phyloP scores from a whole-genome alignment of 2,329 filamentous ascomycete species.

The Exserohilum rostratum region DNA sequence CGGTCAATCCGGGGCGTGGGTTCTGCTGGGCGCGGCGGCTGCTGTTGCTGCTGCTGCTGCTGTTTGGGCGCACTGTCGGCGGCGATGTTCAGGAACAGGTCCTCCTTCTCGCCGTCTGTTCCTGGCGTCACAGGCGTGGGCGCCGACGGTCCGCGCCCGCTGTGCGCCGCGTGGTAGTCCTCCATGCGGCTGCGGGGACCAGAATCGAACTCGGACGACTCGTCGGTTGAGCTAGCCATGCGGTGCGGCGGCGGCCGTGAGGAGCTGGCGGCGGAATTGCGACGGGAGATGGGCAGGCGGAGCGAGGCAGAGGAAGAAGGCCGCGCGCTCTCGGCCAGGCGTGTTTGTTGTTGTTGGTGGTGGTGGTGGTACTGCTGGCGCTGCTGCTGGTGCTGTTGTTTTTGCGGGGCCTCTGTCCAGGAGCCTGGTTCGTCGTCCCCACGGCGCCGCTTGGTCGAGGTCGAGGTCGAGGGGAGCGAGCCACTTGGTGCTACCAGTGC shows the following conservation, averaged over 20 bases:
- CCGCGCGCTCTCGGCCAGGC: constrained; percentile 8
- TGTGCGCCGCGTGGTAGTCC: constrained; percentile 23
- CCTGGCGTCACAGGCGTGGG: constrained; percentile 21
- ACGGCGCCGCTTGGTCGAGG: constrained; percentile 22
- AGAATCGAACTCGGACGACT: constrained; percentile 41
- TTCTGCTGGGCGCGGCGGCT: constrained; percentile 30
- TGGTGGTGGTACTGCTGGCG: neutral
- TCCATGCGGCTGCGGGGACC: constrained; percentile 34
- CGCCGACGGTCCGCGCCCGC: constrained; percentile 22
- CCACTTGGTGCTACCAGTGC: constrained; percentile 34
- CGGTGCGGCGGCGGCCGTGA: constrained; percentile 24
- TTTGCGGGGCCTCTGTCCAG: constrained; percentile 24
- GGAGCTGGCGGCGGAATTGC: constrained; percentile 27
- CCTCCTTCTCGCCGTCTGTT: constrained; percentile 43
- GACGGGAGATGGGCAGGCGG: constrained; percentile 16
- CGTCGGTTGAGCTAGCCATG: constrained; percentile 41
- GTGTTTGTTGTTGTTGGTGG: constrained; percentile 16
- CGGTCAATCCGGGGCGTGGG: constrained; percentile 36
- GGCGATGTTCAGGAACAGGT: constrained; percentile 53
- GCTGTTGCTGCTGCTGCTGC: constrained; percentile 12
- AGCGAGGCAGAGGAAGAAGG: no score
- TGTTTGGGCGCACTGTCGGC: constrained; percentile 41
- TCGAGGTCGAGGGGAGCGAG: constrained; percentile 20
- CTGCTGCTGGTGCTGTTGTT: constrained; percentile 7
- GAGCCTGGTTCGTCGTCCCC: constrained; percentile 17